Base-by-base conservation (phyloP, 176 grass and related monocot species). In the Oryza brachyantha region DNA sequence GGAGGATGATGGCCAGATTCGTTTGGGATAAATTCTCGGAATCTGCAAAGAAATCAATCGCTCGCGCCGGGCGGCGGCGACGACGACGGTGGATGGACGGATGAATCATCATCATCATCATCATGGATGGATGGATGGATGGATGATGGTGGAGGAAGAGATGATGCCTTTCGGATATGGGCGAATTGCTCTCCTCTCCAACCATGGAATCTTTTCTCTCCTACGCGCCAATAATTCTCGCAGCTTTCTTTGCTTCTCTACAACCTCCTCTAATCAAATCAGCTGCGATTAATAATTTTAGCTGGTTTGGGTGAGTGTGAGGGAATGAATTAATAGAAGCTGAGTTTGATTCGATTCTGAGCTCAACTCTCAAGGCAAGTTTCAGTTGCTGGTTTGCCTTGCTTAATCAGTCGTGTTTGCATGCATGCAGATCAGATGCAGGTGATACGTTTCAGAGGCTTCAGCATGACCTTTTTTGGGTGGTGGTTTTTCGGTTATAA, bases 141-240 rank as follows among this genome's bases (percentile, higher is more conserved):
- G 48, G 48, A 52, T 52, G 48, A 38, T 38, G 41, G 12, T 43
- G 41, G 41, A 43, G 3, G 41, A 36, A 40, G 61, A 55, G 79
- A 42, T 29, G 68, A 88, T 89, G 76, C 86, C 82, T 89, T 89
- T 81, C 35, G 81, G 86, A 89, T 89, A 89, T 89, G 86, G 64
- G 42, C 86, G 77, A 89, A 89, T 84, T 84, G 48, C 80, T 26
- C 55, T 37, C 46, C 28, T 69, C 21, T 19, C 26, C 41, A 13
- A 36, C 55, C 19, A 60, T 55, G 34, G 72, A 87, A 86, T 86
- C 65, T 71, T 59, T 16, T 10, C 48, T 72, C n/a, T 66, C 52
- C 64, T 43, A 46, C 73, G 66, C 75, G 75, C 83, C 83, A 85
- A 79, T 65, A 66, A 85, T 85, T 78, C 52, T 57, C 48, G n/a